Percentiles rank a stretch among this genome's conserved stretches.
phyloP scores from a whole-genome alignment of 2,329 filamentous ascomycete genomes.

The Neophaeococcomyces mojaviensis region DNA sequence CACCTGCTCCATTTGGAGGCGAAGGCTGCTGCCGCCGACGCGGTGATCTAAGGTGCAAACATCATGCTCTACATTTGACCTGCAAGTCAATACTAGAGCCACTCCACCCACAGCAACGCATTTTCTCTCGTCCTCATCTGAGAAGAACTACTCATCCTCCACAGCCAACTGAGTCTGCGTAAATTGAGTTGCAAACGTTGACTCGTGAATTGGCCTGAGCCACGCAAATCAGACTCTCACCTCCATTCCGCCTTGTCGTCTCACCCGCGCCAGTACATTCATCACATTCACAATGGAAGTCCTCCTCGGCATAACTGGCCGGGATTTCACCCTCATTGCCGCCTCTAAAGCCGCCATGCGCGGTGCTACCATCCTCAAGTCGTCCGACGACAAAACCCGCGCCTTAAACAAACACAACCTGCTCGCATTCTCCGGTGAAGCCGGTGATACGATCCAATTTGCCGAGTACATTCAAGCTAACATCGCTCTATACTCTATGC shows the following conservation, averaged over 20 bases:
- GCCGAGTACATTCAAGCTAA: slow-evolving; percentile 99
- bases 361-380: slow-evolving; percentile 91
- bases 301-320: slow-evolving; percentile 93
- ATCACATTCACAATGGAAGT: slow-evolving; percentile 65
- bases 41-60: neutral
- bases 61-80: neutral
- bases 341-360: slow-evolving; percentile 98
- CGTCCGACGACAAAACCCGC: slow-evolving; percentile 92
- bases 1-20: no score
- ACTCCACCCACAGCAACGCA: no score
- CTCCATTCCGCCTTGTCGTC: no score
- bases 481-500: slow-evolving; percentile 96
- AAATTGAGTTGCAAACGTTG: no score
- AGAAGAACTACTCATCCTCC: no score
- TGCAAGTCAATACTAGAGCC: no score
- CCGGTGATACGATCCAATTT: slow-evolving; percentile 97
- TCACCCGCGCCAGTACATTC: no score
- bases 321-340: slow-evolving; percentile 97
- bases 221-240: no score
- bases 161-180: no score
- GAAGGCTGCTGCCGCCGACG: neutral
- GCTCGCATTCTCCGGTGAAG: slow-evolving; percentile 91
- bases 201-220: no score
- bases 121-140: no score
- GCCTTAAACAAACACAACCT: slow-evolving; percentile 86